phyloP scores from a whole-genome alignment of 352 stramenopile genomes.

The Globisporangium carolinianum region DNA sequence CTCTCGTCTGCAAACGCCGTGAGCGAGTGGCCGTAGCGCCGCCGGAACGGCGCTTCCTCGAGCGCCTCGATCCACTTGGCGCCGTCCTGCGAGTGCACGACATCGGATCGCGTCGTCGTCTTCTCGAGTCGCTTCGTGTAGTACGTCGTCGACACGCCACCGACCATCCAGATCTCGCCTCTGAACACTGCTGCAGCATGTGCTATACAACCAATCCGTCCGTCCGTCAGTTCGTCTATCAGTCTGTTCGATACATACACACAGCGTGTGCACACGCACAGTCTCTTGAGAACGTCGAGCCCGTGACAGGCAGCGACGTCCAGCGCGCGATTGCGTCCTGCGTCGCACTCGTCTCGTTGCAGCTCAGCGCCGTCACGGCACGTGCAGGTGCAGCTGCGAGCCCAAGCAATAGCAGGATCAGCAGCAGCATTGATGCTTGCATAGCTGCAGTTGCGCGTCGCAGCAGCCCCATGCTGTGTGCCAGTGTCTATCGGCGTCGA shows the following conservation, averaged over 20 bases:
- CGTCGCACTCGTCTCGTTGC: conserved; percentile 37
- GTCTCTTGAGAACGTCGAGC: conserved; percentile 57
- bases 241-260: not conserved
- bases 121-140: conserved; percentile 69
- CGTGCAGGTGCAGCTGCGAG: not conserved
- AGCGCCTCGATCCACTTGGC: conserved; percentile 52
- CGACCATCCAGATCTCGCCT: conserved; percentile 64
- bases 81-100: conserved; percentile 54
- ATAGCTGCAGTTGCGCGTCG: not conserved
- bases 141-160: conserved; percentile 64
- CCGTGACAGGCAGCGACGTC: conserved; percentile 27
- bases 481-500: too few species aligned
- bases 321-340: conserved; percentile 43
- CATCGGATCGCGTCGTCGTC: conserved; percentile 58
- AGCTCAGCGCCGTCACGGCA: conserved; percentile 23
- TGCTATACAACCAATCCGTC: conserved; percentile 18
- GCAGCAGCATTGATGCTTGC: not conserved
- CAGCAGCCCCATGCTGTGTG: not conserved
- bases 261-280: conserved; percentile 18
- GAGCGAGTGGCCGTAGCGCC: conserved; percentile 68
- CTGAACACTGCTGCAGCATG: conserved; percentile 56
- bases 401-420: not conserved
- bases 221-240: not conserved
- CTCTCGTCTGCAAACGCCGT: conserved; percentile 46
- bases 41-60: conserved; percentile 66